Conservation (phyloP, 345 rosid species). For the Eucalyptus decipiens region DNA sequence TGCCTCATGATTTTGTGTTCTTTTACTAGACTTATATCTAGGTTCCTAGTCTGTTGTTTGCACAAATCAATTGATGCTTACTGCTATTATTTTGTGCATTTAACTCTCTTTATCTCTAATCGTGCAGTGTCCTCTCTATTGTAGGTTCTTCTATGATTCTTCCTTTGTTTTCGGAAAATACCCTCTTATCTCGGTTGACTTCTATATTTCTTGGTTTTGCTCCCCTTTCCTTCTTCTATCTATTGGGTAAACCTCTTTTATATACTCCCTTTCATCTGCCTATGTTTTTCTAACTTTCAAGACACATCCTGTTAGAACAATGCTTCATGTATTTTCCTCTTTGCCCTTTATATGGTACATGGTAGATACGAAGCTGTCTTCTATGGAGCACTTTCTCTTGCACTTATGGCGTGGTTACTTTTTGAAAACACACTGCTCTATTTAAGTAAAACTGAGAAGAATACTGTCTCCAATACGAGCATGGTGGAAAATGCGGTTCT, state of each 20-base stretch:
- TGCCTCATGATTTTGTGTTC: neutral
- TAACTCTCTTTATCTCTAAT: neutral
- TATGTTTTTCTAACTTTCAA: neutral
- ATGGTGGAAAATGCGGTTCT: slow-evolving; percentile 16
- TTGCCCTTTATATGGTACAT: slow-evolving; percentile 5
- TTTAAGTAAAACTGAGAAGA: slow-evolving; percentile 21
- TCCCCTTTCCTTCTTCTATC: slow-evolving; percentile 90
- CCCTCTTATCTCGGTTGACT: slow-evolving; percentile 63
- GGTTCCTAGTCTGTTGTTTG: neutral
- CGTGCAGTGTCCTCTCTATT: slow-evolving; percentile 2
- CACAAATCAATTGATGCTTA: neutral
- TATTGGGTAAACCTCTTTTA: slow-evolving; percentile 50
- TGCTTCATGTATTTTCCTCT: neutral
- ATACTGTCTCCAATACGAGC: slow-evolving; percentile 19
- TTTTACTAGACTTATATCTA: neutral
- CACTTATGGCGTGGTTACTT: slow-evolving; percentile 75
- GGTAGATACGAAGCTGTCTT: slow-evolving; percentile 92
- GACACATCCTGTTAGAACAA: neutral
- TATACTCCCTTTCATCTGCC: neutral
- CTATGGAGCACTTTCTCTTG: slow-evolving; percentile 76
- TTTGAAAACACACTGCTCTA: slow-evolving; percentile 64
- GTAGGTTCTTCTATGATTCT: slow-evolving; percentile 74
- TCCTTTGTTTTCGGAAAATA: slow-evolving; percentile 69
- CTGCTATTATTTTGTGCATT: neutral
- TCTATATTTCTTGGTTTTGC: slow-evolving; percentile 91